A percentile compares a stretch with the other conserved stretches of the same genome.
phyloP scores from a whole-genome alignment of 192 early-diverging fungal species.

The Physocladia obscura region DNA sequence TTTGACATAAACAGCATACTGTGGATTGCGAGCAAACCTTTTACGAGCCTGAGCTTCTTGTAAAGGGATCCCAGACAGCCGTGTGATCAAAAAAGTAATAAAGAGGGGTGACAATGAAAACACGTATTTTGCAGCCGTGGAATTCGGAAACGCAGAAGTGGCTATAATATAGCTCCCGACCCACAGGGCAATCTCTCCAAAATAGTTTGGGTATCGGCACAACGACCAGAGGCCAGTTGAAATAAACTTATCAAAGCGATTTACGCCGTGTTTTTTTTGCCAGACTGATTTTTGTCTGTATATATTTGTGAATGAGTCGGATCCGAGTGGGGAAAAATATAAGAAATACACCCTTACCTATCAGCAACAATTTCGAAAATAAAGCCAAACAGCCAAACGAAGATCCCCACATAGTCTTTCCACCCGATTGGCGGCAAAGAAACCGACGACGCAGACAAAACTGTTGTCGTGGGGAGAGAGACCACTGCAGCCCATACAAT shows the following conservation, averaged over 20 bases:
- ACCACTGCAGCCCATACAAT: slow-evolving; percentile 33
- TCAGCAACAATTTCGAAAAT: slow-evolving; percentile 27
- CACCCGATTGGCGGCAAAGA: slow-evolving; percentile 15
- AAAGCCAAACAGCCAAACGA: slow-evolving; percentile 37
- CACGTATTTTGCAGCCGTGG: slow-evolving; percentile 5
- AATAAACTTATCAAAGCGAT: slow-evolving; percentile 18
- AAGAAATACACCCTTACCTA: background rate
- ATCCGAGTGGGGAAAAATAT: background rate
- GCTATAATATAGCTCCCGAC: slow-evolving; percentile 26
- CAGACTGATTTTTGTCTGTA: slow-evolving; percentile 38
- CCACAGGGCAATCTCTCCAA: slow-evolving; percentile 34
- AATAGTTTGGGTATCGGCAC: slow-evolving; percentile 34
- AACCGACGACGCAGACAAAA: slow-evolving; percentile 4
- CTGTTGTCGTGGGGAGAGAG: slow-evolving; percentile 29
- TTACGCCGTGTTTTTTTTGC: slow-evolving; percentile 19
- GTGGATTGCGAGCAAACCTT: slow-evolving; percentile 21
- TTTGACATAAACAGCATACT: slow-evolving; percentile 24
- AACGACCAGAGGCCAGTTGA: slow-evolving; percentile 12
- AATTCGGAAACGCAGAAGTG: slow-evolving; percentile 10
- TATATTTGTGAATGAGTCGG: too few relatives aligned
- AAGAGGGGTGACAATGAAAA: slow-evolving; percentile 28
- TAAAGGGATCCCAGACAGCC: slow-evolving; percentile 27
- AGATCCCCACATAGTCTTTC: slow-evolving; percentile 23
- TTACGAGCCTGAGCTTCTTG: slow-evolving; percentile 28
- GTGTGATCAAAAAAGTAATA: slow-evolving; percentile 21